These are phyloP conservation scores for Physcomitrellopsis africana DNA, from an alignment of 225 moss, liverwort and hornwort genomes.

Conservation along the genomic window DNA sequence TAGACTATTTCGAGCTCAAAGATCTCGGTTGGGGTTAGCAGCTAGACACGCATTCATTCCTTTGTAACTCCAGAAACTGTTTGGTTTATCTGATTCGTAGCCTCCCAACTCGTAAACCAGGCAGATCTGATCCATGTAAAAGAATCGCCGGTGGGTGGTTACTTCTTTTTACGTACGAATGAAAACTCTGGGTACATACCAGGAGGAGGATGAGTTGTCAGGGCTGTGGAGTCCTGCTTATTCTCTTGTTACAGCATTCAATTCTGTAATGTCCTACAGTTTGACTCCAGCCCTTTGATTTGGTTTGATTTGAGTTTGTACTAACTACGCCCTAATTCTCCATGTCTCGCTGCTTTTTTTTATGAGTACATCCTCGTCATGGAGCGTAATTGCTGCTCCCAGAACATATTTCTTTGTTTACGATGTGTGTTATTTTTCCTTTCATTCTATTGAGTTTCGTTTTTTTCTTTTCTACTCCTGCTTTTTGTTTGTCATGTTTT, in stretches of 20 bases:
- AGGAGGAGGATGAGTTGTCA: too few relatives aligned
- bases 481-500: too few relatives aligned
- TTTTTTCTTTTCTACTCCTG: background rate
- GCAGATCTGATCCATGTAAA: background rate
- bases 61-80: constrained; percentile 2
- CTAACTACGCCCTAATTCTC: background rate
- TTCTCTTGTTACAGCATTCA: constrained; percentile 32
- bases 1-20: background rate
- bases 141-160: background rate
- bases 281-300: constrained; percentile 28
- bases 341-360: constrained; percentile 5
- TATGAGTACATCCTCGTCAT: constrained; percentile 9
- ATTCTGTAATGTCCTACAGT: constrained; percentile 13
- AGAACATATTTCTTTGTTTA: too few relatives aligned
- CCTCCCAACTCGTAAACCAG: background rate
- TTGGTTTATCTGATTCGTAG: background rate
- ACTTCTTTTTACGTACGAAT: background rate
- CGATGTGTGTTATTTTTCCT: too few relatives aligned
- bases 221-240: constrained; percentile 9
- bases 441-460: background rate
- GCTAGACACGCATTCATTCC: background rate
- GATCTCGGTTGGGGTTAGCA: background rate
- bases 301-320: constrained; percentile 11
- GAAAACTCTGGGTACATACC: too few relatives aligned
- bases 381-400: constrained; percentile 5